Evolutionary conservation across 306 rosid species (phyloP).

Genomic region (Cicer cuneatum): DNA sequence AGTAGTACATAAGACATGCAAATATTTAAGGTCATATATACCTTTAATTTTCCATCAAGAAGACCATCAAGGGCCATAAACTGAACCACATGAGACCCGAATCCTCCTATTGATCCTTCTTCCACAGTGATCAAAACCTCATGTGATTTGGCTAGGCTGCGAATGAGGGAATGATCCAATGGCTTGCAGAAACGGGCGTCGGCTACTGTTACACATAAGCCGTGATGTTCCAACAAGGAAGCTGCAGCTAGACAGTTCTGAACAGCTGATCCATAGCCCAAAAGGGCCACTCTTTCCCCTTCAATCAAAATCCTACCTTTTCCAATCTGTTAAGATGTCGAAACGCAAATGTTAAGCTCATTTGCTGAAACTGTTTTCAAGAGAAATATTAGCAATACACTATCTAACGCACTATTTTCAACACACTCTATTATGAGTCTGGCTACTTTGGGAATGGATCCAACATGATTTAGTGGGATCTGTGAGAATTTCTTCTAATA

Average conservation of each 20-base stretch:
- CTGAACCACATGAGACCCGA: constrained; percentile 92
- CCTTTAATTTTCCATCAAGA: constrained; percentile 83
- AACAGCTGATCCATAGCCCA: constrained; percentile 85
- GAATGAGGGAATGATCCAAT: constrained; percentile 70
- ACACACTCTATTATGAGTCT: too few species aligned
- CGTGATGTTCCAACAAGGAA: constrained; percentile 54
- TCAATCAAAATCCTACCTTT: constrained; percentile 77
- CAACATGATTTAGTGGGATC: neutral
- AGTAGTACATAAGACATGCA: neutral
- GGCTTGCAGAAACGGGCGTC: constrained; percentile 86
- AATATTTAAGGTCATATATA: neutral
- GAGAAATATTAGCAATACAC: neutral
- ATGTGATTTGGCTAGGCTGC: constrained; percentile 76
- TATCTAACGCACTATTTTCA: neutral
- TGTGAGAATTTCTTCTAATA: neutral
- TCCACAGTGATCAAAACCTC: constrained; percentile 80
- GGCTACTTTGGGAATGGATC: too few species aligned
- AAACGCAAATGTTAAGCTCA: constrained; percentile 35
- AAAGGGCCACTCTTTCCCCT: constrained; percentile 89
- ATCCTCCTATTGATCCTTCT: constrained; percentile 96
- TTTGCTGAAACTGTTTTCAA: neutral
- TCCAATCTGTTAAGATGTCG: constrained; percentile 61
- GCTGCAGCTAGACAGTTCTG: constrained; percentile 80
- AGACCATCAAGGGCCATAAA: constrained; percentile 93
- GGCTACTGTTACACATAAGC: constrained; percentile 61